Evolutionary conservation across 129 eudicot species (phyloP).

Genomic region (Pittosporum tobira): DNA sequence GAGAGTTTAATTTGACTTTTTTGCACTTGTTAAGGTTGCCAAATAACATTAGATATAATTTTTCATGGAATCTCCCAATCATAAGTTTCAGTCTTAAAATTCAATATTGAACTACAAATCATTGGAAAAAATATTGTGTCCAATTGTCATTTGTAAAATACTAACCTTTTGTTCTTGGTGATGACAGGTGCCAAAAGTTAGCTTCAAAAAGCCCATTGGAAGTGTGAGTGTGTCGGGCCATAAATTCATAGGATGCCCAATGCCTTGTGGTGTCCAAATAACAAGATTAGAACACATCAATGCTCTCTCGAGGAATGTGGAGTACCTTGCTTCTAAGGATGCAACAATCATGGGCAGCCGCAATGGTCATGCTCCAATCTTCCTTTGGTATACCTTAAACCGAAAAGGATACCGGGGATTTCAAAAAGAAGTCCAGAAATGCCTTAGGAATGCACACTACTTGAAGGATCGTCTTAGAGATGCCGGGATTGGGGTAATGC

Average conservation of each 20-base stretch:
- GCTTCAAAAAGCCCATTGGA: constrained; percentile 37
- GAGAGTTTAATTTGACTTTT: not conserved
- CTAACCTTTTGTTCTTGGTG: not conserved
- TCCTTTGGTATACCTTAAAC: constrained; percentile 38
- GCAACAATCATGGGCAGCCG: constrained; percentile 44
- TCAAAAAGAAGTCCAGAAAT: constrained; percentile 30
- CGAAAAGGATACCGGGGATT: constrained; percentile 27
- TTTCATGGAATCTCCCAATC: not conserved
- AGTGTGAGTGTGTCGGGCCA: constrained; percentile 33
- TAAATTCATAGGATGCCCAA: constrained; percentile 34
- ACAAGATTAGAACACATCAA: constrained; percentile 33
- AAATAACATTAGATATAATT: not conserved
- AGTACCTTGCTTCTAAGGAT: constrained; percentile 36
- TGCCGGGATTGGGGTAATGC: constrained; percentile 26
- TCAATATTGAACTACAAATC: not conserved
- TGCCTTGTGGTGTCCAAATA: constrained; percentile 38
- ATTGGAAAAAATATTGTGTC: not conserved
- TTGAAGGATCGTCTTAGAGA: constrained; percentile 22
- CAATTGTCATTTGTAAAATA: too few relatives aligned
- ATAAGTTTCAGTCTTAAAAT: not conserved
- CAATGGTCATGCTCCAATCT: constrained; percentile 37
- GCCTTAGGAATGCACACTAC: constrained; percentile 33
- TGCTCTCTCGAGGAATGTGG: constrained; percentile 25
- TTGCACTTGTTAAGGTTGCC: not conserved
- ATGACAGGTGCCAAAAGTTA: constrained; percentile 23